Evolutionary conservation across 2,329 filamentous ascomycete genomes (phyloP).

Genomic region (Fusarium mexicanum): DNA sequence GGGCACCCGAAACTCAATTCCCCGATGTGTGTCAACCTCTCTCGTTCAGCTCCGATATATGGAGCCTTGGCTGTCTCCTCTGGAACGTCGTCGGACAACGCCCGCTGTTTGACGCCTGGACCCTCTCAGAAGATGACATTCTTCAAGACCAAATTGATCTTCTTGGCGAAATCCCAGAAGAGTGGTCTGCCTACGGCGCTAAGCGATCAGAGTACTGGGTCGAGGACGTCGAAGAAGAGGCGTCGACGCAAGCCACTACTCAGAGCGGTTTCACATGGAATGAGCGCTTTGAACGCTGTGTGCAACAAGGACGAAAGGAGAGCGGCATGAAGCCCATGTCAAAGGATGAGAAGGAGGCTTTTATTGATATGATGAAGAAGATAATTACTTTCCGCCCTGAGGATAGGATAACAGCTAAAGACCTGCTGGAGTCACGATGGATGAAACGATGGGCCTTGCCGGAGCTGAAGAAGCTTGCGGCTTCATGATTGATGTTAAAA

Average conservation of each 20-base stretch:
- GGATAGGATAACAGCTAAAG: conserved; percentile 17
- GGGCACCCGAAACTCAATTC: conserved; percentile 35
- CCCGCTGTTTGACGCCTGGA: conserved; percentile 38
- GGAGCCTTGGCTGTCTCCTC: conserved; percentile 37
- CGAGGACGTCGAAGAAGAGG: conserved; percentile 17
- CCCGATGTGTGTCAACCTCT: conserved; percentile 28
- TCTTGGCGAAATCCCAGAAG: conserved; percentile 32
- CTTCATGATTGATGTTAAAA: conserved; percentile 9
- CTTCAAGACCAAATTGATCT: conserved; percentile 33
- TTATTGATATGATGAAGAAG: conserved; percentile 34
- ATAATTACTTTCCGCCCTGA: conserved; percentile 34
- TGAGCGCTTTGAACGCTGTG: conserved; percentile 24
- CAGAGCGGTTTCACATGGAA: conserved; percentile 19
- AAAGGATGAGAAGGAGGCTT: conserved; percentile 28
- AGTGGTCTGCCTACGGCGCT: conserved; percentile 28
- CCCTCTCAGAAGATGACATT: conserved; percentile 29
- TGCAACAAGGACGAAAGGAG: conserved; percentile 32
- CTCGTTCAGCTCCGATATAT: conserved; percentile 34
- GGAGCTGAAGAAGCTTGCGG: conserved; percentile 21
- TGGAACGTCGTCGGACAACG: conserved; percentile 34
- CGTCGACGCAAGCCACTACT: not conserved
- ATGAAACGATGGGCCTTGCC: conserved; percentile 36
- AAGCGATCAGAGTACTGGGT: conserved; percentile 27
- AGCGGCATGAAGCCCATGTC: conserved; percentile 26
- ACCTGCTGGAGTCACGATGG: conserved; percentile 30